These are phyloP conservation scores for Cyclotella baltica DNA, from an alignment of 108 stramenopile species.

Conservation along the genomic window DNA sequence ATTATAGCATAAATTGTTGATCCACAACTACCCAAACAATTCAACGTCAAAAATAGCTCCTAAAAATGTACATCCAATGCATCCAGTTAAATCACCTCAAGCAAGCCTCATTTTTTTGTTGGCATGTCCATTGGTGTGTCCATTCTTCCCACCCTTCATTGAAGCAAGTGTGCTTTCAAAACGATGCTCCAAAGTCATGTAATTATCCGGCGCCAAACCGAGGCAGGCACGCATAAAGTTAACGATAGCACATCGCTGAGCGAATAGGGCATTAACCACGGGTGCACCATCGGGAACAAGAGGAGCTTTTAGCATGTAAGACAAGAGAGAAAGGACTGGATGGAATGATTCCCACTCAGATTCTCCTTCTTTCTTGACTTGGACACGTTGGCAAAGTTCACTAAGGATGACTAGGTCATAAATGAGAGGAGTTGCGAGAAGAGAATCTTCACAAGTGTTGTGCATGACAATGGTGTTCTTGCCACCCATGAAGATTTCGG, in stretches of 20 bases:
- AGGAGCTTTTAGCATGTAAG: constrained; percentile 99
- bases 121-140: constrained; percentile 25
- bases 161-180: constrained; percentile 72
- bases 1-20: too few relatives aligned
- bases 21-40: too few relatives aligned
- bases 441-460: constrained; percentile 98
- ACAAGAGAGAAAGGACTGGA: constrained; percentile 93
- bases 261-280: constrained; percentile 96
- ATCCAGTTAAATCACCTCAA: too few relatives aligned
- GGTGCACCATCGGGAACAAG: constrained; percentile 96
- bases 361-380: constrained; percentile 78
- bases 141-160: constrained; percentile 28
- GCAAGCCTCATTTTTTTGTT: constrained; percentile 48
- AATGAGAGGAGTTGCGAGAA: constrained; percentile 96
- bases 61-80: too few relatives aligned
- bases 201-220: constrained; percentile 93
- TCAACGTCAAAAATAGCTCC: neutral
- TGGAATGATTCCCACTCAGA: constrained; percentile 91
- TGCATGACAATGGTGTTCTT: constrained; percentile 98
- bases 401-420: constrained; percentile 95
- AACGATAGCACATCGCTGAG: constrained; percentile 93
- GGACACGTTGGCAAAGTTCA: constrained; percentile 94
- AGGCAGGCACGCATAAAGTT: constrained; percentile 97
- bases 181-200: constrained; percentile 96
- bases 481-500: constrained; percentile 99